A percentile compares a stretch with the other conserved stretches of the same genome.
phyloP scores from a whole-genome alignment of 2,329 filamentous ascomycete genomes.

The Botryotinia narcissicola region DNA sequence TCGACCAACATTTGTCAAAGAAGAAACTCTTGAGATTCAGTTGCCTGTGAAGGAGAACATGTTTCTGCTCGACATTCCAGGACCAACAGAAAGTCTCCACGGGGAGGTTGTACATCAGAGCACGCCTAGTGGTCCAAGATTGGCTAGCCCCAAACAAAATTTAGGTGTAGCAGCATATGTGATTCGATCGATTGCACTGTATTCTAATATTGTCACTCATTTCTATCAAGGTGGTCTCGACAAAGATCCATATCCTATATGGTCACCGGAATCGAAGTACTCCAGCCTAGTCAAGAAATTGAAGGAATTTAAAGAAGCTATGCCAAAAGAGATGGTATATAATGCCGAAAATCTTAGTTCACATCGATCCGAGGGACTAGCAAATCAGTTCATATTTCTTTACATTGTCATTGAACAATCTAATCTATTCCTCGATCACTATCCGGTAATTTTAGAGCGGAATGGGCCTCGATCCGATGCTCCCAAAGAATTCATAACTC shows the following conservation, averaged over 20 bases:
- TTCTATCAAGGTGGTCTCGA: slow-evolving; percentile 87
- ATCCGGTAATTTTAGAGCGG: slow-evolving; percentile 65
- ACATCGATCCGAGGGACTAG: slow-evolving; percentile 79
- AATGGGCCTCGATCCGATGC: slow-evolving; percentile 63
- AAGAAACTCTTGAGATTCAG: slow-evolving; percentile 85
- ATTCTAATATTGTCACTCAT: slow-evolving; percentile 87
- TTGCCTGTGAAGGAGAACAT: slow-evolving; percentile 86
- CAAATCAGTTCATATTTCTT: slow-evolving; percentile 88
- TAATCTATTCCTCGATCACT: slow-evolving; percentile 84
- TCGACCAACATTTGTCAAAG: slow-evolving; percentile 84
- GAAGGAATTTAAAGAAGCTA: slow-evolving; percentile 63
- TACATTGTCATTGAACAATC: slow-evolving; percentile 91
- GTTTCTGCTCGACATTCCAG: slow-evolving; percentile 88
- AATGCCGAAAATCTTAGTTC: slow-evolving; percentile 77
- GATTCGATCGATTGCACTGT: slow-evolving; percentile 79
- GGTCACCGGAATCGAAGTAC: slow-evolving; percentile 78
- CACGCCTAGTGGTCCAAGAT: slow-evolving; percentile 60
- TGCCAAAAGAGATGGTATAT: slow-evolving; percentile 73
- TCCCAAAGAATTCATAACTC: slow-evolving; percentile 68
- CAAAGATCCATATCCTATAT: slow-evolving; percentile 72
- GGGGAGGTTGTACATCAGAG: slow-evolving; percentile 65
- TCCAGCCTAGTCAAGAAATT: slow-evolving; percentile 66
- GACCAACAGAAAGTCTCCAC: slow-evolving; percentile 77
- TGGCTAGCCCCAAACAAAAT: slow-evolving; percentile 69
- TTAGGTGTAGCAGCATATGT: slow-evolving; percentile 95